Base-by-base conservation (phyloP, 495 filamentous ascomycete genomes). In the Delitschia confertaspora region DNA sequence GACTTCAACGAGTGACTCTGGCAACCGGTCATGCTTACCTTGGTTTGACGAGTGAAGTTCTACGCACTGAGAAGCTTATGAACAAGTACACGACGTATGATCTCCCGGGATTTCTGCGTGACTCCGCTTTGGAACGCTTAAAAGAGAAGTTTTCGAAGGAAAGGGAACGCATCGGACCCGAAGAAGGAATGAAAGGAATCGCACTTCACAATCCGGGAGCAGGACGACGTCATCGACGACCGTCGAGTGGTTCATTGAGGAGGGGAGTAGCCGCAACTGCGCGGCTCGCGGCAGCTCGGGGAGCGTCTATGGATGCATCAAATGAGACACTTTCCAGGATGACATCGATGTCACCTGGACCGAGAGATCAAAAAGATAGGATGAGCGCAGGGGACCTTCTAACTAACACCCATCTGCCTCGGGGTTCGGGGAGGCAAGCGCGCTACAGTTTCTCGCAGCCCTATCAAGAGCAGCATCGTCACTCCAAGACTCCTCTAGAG, bases 1-100 rank as follows among this genome's bases (percentile, higher is more conserved):
- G 91, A 44, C 80, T 98, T 23, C 91, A 98, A 58, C 72, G 91
- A 42, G 91, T 98, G 14, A 96, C 93, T 1, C 83, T 98, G 30
- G 79, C 85, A 0, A 95, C 93, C 2, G 93, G 84, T 0, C 86
- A 95, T 64, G 81, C 85, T 6, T 98, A 98, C 56, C 78, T 98
- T 11, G 91, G 91, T 1, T 63, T 98, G 25, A 93, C 82, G 1
- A 82, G 78, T 29, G 93, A 98, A 48, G 89, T 98, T 0, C 66
- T 96, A 16, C 79, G 83, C 3, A 95, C 87, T 14, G 91, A 98
- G 57, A 79, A 82, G 43, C 78, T 87, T 36, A 93, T 96, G 80
- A 81, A 87, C 55, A 83, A 80, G 46, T 95, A 86, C 58, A 95
- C 91, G 0, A 82, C 79, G 14, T 85, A 86, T 59, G 86, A 96